A percentile compares a stretch with the other conserved stretches of the same genome.
phyloP scores from a whole-genome alignment of 2,329 filamentous ascomycete genomes.

The Curvularia verruculosa region DNA sequence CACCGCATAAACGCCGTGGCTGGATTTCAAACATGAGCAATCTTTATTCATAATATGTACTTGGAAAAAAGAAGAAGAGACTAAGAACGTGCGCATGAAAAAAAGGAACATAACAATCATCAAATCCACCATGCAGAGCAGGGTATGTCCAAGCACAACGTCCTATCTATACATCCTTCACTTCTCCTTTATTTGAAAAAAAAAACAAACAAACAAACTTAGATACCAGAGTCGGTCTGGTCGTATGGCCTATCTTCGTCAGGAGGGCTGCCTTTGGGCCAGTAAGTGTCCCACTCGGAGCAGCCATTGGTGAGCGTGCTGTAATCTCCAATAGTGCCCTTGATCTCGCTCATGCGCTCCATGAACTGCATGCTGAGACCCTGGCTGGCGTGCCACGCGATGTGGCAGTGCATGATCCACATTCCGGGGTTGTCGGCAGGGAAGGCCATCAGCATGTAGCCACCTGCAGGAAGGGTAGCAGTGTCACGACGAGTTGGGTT shows the following conservation, averaged over 20 bases:
- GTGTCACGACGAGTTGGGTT: constrained; percentile 51
- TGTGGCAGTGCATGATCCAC: constrained; percentile 47
- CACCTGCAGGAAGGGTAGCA: constrained; percentile 44
- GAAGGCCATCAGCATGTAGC: constrained; percentile 60
- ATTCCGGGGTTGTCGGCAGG: constrained; percentile 59
- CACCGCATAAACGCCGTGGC: neutral
- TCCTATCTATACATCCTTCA: neutral
- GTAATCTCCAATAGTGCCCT: constrained; percentile 26
- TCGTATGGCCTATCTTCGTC: constrained; percentile 35
- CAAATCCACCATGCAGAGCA: neutral
- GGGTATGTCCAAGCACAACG: neutral
- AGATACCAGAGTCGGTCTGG: constrained; percentile 44
- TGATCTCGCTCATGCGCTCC: constrained; percentile 47
- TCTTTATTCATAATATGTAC: neutral
- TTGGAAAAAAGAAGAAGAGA: neutral
- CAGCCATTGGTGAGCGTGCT: constrained; percentile 36
- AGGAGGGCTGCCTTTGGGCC: constrained; percentile 26
- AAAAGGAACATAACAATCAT: neutral
- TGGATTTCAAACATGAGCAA: neutral
- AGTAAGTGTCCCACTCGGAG: constrained; percentile 42
- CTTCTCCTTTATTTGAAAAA: neutral
- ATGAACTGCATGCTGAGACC: constrained; percentile 61
- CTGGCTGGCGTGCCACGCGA: constrained; percentile 46
- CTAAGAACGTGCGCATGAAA: neutral
- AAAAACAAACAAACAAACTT: neutral